These are phyloP conservation scores for Verticillium albo-atrum DNA, from an alignment of 2,329 filamentous ascomycete species.

Conservation along the genomic window DNA sequence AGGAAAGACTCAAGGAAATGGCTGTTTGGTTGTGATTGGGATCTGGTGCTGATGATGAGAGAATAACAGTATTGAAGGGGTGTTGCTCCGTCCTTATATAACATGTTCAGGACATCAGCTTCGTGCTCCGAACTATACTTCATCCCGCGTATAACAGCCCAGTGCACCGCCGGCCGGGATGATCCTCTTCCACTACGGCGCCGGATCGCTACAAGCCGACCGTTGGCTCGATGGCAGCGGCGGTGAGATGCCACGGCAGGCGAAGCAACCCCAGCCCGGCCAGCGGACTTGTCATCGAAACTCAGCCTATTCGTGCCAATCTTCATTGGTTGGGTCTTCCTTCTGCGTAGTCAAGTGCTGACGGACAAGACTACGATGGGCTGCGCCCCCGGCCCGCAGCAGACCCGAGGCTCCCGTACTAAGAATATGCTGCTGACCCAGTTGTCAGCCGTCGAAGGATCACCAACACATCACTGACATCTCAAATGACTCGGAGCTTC, in stretches of 20 bases:
- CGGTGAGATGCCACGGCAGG: background rate
- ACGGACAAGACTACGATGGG: background rate
- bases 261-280: background rate
- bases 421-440: background rate
- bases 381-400: background rate
- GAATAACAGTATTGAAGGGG: background rate
- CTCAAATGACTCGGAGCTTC: background rate
- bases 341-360: background rate
- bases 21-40: background rate
- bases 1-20: slow-evolving; percentile 5
- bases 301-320: background rate
- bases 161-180: slow-evolving; percentile 6
- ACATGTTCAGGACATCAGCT: background rate
- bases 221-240: background rate
- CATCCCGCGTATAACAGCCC: background rate
- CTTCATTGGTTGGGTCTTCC: background rate
- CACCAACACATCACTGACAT: background rate
- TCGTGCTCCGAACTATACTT: background rate
- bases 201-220: background rate
- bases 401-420: background rate
- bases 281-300: background rate
- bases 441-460: background rate
- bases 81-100: background rate
- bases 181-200: slow-evolving; percentile 5
- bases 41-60: slow-evolving; percentile 2